Evolutionary conservation across 129 eudicot genomes (phyloP).

Genomic region (Chrysanthemum lavandulifolium): DNA sequence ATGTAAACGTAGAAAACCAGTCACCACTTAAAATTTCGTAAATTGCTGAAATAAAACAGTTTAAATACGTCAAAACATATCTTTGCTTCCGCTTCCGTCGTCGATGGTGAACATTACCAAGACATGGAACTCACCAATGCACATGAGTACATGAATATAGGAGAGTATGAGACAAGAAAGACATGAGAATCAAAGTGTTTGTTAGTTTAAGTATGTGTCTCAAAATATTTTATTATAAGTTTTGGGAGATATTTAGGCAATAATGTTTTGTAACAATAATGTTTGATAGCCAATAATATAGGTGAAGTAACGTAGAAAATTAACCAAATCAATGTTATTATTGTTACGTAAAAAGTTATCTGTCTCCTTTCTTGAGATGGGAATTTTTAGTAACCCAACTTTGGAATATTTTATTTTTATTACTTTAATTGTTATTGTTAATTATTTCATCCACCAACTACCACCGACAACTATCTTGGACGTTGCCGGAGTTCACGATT

Average conservation of each 20-base stretch:
- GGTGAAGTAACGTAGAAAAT: conserved; percentile 6
- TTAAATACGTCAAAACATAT: too few species aligned
- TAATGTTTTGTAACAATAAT: background rate
- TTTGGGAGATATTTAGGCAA: too few species aligned
- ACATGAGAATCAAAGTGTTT: background rate
- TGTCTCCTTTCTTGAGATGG: conserved; percentile 18
- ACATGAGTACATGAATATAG: too few species aligned
- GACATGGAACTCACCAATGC: too few species aligned
- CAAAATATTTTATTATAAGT: too few species aligned
- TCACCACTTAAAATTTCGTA: too few species aligned
- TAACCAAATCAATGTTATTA: conserved; percentile 19
- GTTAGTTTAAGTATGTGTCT: background rate
- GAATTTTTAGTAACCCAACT: background rate
- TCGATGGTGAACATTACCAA: too few species aligned
- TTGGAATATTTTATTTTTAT: background rate
- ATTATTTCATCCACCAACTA: background rate
- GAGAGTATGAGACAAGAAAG: too few species aligned
- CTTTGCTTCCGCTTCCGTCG: too few species aligned
- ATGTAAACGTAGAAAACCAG: too few species aligned
- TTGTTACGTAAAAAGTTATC: background rate
- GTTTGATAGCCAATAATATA: background rate
- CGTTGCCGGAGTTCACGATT: conserved; percentile 4
- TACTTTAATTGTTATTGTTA: background rate
- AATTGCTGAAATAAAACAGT: too few species aligned
- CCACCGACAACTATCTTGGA: conserved; percentile 16